phyloP scores from a whole-genome alignment of 805 yeast species.

The Wickerhamiella cacticola region DNA sequence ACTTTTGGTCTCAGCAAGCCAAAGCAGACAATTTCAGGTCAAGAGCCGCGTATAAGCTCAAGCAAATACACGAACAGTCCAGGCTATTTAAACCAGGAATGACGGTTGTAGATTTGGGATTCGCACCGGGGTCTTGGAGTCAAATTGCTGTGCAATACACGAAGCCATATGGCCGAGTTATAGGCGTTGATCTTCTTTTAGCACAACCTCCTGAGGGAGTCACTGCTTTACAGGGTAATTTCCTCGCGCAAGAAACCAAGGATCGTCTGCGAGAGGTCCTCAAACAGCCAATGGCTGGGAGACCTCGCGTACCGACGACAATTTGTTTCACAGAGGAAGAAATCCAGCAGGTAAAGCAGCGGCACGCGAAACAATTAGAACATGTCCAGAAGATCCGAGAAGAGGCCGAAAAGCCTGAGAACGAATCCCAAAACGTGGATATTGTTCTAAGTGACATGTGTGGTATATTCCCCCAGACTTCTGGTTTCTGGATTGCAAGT shows the following conservation, averaged over 20 bases:
- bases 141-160: conserved; percentile 60
- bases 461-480: conserved; percentile 41
- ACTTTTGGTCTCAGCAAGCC: conserved; percentile 57
- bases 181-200: conserved; percentile 77
- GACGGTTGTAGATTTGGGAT: conserved; percentile 71
- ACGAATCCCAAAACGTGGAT: conserved; percentile 39
- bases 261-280: conserved; percentile 27
- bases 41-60: conserved; percentile 81
- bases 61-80: conserved; percentile 59
- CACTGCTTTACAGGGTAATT: conserved; percentile 73
- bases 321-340: neutral
- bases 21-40: conserved; percentile 52
- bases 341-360: neutral
- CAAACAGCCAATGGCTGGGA: conserved; percentile 23
- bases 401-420: conserved; percentile 4
- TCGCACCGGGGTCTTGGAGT: conserved; percentile 93
- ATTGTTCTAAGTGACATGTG: conserved; percentile 73
- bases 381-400: neutral
- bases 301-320: conserved; percentile 14
- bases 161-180: conserved; percentile 40
- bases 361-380: neutral
- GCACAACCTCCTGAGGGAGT: conserved; percentile 73
- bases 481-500: conserved; percentile 46
- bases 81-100: conserved; percentile 43
- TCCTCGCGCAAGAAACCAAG: conserved; percentile 40